phyloP scores from a whole-genome alignment of 1,284 basidiomycete genomes.

The Tilletiopsis washingtonensis region DNA sequence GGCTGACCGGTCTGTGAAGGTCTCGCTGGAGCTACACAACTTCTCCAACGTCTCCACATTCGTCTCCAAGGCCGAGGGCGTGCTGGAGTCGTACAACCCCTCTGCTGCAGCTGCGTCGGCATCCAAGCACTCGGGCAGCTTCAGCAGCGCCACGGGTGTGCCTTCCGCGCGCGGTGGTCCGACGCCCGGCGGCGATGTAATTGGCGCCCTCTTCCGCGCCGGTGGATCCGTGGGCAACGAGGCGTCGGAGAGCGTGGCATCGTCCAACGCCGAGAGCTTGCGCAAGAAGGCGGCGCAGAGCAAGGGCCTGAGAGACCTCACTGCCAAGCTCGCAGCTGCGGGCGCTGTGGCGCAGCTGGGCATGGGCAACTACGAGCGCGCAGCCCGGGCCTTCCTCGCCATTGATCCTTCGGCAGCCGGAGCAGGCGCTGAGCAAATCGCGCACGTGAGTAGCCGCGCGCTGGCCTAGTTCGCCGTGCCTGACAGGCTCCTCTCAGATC shows the following conservation, averaged over 20 bases:
- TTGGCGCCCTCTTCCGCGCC: constrained; percentile 42
- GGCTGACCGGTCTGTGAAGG: constrained; percentile 53
- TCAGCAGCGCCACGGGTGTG: constrained; percentile 27
- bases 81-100: constrained; percentile 59
- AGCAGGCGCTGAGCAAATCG: too few species aligned
- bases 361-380: constrained; percentile 64
- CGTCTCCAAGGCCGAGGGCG: constrained; percentile 80
- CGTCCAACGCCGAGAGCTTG: background rate
- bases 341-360: constrained; percentile 65
- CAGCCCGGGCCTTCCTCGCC: constrained; percentile 62
- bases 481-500: constrained; percentile 52
- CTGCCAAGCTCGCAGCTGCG: constrained; percentile 70
- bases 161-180: constrained; percentile 20
- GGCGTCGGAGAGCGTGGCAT: constrained; percentile 2
- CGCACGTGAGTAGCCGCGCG: too few species aligned
- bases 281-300: constrained; percentile 6
- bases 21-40: constrained; percentile 71
- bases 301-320: constrained; percentile 47
- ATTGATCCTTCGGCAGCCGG: background rate
- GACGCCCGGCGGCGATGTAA: constrained; percentile 34
- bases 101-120: constrained; percentile 15
- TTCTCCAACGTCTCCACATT: constrained; percentile 75
- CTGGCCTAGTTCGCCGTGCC: background rate
- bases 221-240: constrained; percentile 16
- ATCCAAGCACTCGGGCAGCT: constrained; percentile 5